Evolutionary conservation across 768 basidiomycete genomes (phyloP).

Genomic region (Suillus decipiens): DNA sequence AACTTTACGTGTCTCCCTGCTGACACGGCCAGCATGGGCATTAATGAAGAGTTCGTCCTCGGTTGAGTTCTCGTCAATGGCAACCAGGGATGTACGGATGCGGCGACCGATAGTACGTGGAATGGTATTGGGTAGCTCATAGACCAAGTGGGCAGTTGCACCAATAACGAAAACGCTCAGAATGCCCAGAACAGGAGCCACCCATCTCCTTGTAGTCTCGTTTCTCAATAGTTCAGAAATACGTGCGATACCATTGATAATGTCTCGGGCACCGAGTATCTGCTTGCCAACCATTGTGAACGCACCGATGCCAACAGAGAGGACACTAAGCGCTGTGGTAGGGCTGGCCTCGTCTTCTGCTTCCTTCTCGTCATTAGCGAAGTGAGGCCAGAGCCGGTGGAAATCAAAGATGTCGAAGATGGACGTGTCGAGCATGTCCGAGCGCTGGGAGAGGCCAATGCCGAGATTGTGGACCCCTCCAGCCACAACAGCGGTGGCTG

Average conservation of each 20-base stretch:
- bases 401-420: conserved; percentile 87
- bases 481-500: conserved; percentile 60
- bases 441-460: conserved; percentile 75
- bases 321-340: conserved; percentile 67
- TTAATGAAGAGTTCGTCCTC: conserved; percentile 63
- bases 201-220: conserved; percentile 83
- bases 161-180: conserved; percentile 71
- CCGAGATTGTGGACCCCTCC: conserved; percentile 82
- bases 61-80: conserved; percentile 45
- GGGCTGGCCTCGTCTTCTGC: conserved; percentile 40
- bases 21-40: conserved; percentile 67
- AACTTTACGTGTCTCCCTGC: conserved; percentile 91
- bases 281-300: conserved; percentile 89
- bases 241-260: conserved; percentile 79
- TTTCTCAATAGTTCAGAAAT: conserved; percentile 79
- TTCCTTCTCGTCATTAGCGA: conserved; percentile 49
- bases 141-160: conserved; percentile 74
- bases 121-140: conserved; percentile 86
- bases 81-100: conserved; percentile 64
- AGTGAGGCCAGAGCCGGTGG: conserved; percentile 73
- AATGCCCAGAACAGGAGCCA: conserved; percentile 84
- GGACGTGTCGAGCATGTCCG: conserved; percentile 77
- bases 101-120: conserved; percentile 89
- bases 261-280: conserved; percentile 68
- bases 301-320: conserved; percentile 80